Base-by-base conservation (phyloP, 306 rosid genomes). In the Ammopiptanthus mongolicus region DNA sequence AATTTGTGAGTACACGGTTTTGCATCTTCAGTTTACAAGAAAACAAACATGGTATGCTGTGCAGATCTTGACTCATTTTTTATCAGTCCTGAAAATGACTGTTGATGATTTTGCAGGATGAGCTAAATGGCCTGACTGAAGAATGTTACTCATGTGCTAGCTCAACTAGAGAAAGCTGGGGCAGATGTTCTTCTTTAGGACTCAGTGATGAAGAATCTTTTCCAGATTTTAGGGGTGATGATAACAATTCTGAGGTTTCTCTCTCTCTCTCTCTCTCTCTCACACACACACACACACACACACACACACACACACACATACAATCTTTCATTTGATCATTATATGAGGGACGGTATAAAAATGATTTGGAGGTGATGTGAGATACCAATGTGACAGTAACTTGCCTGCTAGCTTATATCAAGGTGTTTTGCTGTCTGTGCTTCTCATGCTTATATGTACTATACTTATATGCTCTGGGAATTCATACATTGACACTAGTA, bases 141-240 rank as follows among this genome's bases (percentile, higher is more conserved):
- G 99, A 95, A 81, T 95, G 88, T 84, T 90, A 84, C 78, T 92
- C 99, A 19, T 87, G 76, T 55, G 81, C 90, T 73, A 83, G 97
- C 88, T 88, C 99, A 58, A 85, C 88, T 73, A 88, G 95, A 78
- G 96, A 92, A 86, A 92, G 96, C 74, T 95, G 91, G 97, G 97
- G 92, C 75, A 85, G 93, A 83, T 93, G 98, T 85, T 91, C 97
- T 60, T 88, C 97, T 79, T 79, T 91, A 71, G 92, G 90, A 55
- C 88, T 86, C 82, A 86, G 90, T 78, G 98, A 86, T 70, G 97
- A 83, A 63, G 98, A 93, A 85, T 79, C 88, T 59, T 84, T 55
- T 78, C 79, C 91, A 68, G 96, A 76, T 68, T 83, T 86, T 62
- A 59, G 68, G 55, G 89, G 77, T 56, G 85, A 86, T 17, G 86